Percentiles rank a stretch among this genome's conserved stretches.
Conservation (phyloP, 176 grass and related monocot species). For the Coix lacrymajobi region DNA sequence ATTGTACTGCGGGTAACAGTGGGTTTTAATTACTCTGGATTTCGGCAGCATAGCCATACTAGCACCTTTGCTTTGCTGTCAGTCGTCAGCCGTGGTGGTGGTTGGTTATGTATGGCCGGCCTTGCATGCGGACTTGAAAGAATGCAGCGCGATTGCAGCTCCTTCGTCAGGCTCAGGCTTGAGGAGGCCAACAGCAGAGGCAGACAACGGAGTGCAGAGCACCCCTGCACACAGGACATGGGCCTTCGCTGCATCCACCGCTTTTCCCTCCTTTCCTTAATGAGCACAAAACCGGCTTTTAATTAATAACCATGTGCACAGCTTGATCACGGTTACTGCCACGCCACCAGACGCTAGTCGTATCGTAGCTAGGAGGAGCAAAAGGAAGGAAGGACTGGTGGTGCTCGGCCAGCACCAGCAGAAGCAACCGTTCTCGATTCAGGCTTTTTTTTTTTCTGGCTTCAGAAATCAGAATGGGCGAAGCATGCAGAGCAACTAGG, state of each 20-base stretch:
- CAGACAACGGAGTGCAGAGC: not conserved
- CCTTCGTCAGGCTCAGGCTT: slow-evolving; percentile 2
- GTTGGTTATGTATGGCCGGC: not conserved
- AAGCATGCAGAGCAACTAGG: not conserved
- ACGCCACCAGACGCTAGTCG: not conserved
- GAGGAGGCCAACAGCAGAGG: no score
- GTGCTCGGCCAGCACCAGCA: not conserved
- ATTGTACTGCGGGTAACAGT: not conserved
- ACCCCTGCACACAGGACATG: slow-evolving; percentile 27
- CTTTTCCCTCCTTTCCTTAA: not conserved
- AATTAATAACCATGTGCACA: slow-evolving; percentile 21
- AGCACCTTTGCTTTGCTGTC: not conserved
- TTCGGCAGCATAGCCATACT: not conserved
- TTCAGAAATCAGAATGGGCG: not conserved
- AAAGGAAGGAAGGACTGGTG: not conserved
- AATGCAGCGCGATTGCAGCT: not conserved
- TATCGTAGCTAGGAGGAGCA: no score
- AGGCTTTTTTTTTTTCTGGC: not conserved
- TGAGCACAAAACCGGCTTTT: slow-evolving; percentile 2
- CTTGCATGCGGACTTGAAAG: slow-evolving; percentile 5
- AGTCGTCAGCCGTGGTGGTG: not conserved
- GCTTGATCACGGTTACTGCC: not conserved
- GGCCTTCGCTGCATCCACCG: not conserved
- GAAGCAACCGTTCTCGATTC: not conserved
- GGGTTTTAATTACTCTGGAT: not conserved